phyloP scores from a whole-genome alignment of 306 rosid species.

The Abrus pulchellus region DNA sequence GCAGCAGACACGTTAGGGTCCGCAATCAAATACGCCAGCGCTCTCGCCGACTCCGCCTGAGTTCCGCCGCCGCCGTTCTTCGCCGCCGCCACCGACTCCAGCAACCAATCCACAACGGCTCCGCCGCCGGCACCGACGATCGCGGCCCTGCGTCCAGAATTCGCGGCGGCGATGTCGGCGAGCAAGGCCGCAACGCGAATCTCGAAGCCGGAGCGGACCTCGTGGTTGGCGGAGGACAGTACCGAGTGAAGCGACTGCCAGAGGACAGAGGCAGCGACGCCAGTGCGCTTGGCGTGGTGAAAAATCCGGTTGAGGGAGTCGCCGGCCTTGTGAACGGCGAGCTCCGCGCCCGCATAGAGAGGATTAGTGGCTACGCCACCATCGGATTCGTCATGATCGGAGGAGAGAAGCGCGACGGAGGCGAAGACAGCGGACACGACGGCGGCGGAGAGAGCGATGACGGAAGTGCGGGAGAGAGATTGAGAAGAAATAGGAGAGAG shows the following conservation, averaged over 20 bases:
- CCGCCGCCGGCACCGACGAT: conserved; percentile 93
- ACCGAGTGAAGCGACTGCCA: conserved; percentile 91
- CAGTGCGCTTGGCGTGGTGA: conserved; percentile 77
- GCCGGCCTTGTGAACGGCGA: conserved; percentile 54
- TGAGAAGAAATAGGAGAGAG: conserved; percentile 12
- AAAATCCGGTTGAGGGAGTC: conserved; percentile 64
- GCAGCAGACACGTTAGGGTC: conserved; percentile 84
- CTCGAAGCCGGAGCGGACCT: conserved; percentile 92
- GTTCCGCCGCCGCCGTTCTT: conserved; percentile 74
- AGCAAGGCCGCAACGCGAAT: conserved; percentile 91
- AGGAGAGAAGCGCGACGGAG: conserved; percentile 56
- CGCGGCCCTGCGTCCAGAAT: conserved; percentile 80
- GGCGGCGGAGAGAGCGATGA: conserved; percentile 65
- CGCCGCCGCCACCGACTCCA: conserved; percentile 84
- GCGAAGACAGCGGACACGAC: conserved; percentile 59
- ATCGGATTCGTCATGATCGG: conserved; percentile 38
- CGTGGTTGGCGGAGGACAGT: conserved; percentile 89
- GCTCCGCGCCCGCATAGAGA: conserved; percentile 57
- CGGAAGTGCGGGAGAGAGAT: conserved; percentile 50
- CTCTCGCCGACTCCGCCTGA: conserved; percentile 96
- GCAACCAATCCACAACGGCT: conserved; percentile 93
- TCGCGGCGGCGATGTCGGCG: conserved; percentile 88
- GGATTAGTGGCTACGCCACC: conserved; percentile 48
- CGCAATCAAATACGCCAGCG: conserved; percentile 87
- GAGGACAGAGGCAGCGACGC: conserved; percentile 80